Conservation (phyloP, 2,329 filamentous ascomycete genomes). For the Calonectria naviculata region DNA sequence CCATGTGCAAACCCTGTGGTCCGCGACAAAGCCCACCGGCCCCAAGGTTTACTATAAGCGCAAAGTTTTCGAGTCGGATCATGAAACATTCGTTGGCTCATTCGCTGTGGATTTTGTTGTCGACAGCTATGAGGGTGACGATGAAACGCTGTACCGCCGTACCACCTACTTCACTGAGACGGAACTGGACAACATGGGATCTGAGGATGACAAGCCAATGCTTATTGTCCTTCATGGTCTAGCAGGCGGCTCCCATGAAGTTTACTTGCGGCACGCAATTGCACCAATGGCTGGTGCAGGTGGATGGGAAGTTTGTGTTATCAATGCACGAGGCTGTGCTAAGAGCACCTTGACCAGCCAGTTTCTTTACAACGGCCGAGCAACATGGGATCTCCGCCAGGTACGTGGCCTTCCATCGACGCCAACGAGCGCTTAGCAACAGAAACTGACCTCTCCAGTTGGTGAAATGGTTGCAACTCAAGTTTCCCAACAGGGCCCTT, state of each 20-base stretch:
- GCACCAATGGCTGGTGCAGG: conserved; percentile 77
- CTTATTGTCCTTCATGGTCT: conserved; percentile 92
- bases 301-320: conserved; percentile 88
- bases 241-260: conserved; percentile 90
- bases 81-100: conserved; percentile 74
- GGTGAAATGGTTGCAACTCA: conserved; percentile 79
- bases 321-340: conserved; percentile 94
- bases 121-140: conserved; percentile 60
- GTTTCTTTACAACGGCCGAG: conserved; percentile 90
- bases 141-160: conserved; percentile 76
- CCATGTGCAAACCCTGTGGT: conserved; percentile 91
- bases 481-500: conserved; percentile 87
- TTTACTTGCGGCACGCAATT: conserved; percentile 87
- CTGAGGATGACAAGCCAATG: conserved; percentile 84
- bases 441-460: conserved; percentile 48
- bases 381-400: conserved; percentile 94
- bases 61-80: conserved; percentile 52
- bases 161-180: conserved; percentile 80
- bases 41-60: conserved; percentile 85
- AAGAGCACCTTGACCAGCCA: conserved; percentile 85
- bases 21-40: conserved; percentile 76
- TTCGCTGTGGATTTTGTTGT: conserved; percentile 93
- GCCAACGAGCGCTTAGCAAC: neutral
- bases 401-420: conserved; percentile 38
- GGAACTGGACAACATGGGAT: conserved; percentile 74